These are phyloP conservation scores for Paracamarosporium sp. DNA, from an alignment of 2,329 filamentous ascomycete species.

Conservation along the genomic window DNA sequence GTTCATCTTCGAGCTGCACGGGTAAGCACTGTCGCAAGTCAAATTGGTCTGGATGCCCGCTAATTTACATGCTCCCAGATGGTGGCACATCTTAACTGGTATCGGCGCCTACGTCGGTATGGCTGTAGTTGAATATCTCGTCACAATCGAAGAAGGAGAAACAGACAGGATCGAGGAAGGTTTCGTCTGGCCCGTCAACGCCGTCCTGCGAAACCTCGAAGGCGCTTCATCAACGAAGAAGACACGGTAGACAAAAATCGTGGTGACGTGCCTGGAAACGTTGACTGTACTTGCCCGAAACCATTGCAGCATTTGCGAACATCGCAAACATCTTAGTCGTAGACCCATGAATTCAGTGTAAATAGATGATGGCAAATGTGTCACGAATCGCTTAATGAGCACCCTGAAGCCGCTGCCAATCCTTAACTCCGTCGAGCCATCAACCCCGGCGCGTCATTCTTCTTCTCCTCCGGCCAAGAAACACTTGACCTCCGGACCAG, in stretches of 20 bases:
- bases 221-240: slow-evolving; percentile 17
- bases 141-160: slow-evolving; percentile 37
- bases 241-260: slow-evolving; percentile 4
- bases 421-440: neutral
- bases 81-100: slow-evolving; percentile 69
- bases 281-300: too few species aligned
- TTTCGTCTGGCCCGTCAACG: slow-evolving; percentile 45
- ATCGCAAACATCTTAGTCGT: too few species aligned
- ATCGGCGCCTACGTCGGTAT: slow-evolving; percentile 57
- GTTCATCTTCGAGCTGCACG: slow-evolving; percentile 65
- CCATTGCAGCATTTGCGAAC: too few species aligned
- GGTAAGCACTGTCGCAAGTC: slow-evolving; percentile 23
- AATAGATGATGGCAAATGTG: too few species aligned
- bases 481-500: neutral
- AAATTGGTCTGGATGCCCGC: neutral
- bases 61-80: slow-evolving; percentile 31
- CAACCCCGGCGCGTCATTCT: neutral
- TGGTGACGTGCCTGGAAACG: too few species aligned
- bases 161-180: slow-evolving; percentile 36
- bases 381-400: too few species aligned
- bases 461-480: neutral
- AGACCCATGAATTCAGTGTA: too few species aligned
- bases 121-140: slow-evolving; percentile 46
- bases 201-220: slow-evolving; percentile 38
- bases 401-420: too few species aligned